Base-by-base conservation (phyloP, 495 filamentous ascomycete genomes). In the Neurospora pannonica region DNA sequence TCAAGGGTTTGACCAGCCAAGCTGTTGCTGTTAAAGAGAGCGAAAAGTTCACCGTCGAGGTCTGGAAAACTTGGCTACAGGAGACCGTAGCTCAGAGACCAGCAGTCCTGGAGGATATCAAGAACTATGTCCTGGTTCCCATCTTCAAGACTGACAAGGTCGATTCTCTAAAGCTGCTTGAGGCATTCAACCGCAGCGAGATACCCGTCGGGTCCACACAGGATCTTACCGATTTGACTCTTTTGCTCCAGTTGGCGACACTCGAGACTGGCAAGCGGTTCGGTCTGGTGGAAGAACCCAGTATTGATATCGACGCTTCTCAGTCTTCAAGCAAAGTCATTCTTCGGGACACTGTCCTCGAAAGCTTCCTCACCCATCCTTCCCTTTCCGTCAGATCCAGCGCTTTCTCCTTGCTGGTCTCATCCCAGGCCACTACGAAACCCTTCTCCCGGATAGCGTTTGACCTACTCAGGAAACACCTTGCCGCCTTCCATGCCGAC, bases 231-330 rank as follows among this genome's bases (percentile, higher is more conserved):
- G 86, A 91, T 71, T 86, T 88, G 38, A 84, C 89, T 1, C 77
- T 83, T 36, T 74, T 90, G 70, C 82, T 93, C 17, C 85, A 91
- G 46, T 88, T 94, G 73, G 87, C 90, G 62, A 87, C 92, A 21
- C 84, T 97, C 39, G 91, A 94, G 75, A 85, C 90, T 13, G 94
- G 92, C 19, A 97, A 96, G 84, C 93, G 95, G 72, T 82, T 88
- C 42, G 93, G 93, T 0, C 78, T 95, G 31, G 87, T 97, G 8
- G 87, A 90, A 71, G 93, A 95, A 77, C 87, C 91, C 71, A 86
- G 92, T 93, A 84, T 85, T 34, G 37, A 34, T 17, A 70, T 28
- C 15, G 73, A 71, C 11, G n/a, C 15, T n/a, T 31, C 70, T 15
- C 67, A 77, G 70, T 70, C 76, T n/a, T 75, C 75, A 28, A 39